Percentiles rank a stretch among this genome's conserved stretches.
Evolutionary conservation across 164 flowering plant species (phyloP).

Genomic region (Hamamelis virginiana): DNA sequence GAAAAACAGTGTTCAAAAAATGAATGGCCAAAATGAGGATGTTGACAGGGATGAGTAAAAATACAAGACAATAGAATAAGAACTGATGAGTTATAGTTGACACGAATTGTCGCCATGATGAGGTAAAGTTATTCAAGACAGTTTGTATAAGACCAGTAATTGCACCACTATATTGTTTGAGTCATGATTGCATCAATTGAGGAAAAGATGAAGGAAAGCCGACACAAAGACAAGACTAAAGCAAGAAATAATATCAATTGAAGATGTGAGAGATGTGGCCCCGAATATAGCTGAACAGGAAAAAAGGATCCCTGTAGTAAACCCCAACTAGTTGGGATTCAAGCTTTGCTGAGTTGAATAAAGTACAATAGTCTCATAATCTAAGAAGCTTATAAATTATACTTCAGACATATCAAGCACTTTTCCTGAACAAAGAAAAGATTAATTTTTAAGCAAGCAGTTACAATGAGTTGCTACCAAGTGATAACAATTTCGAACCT

Average conservation of each 20-base stretch:
- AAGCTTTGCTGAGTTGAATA: neutral
- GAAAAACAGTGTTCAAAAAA: no score
- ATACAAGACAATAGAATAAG: no score
- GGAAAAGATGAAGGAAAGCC: neutral
- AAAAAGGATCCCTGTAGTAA: neutral
- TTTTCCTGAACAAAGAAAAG: neutral
- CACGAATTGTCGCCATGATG: no score
- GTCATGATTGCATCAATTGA: neutral
- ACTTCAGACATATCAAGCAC: no score
- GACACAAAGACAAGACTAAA: neutral
- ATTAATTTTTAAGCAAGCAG: neutral
- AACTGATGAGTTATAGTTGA: no score
- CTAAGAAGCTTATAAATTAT: no score
- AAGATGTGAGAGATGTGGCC: neutral
- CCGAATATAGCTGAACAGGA: neutral
- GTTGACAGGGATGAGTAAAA: no score
- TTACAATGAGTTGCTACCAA: neutral
- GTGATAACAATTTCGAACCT: conserved; percentile 49
- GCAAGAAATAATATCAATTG: neutral
- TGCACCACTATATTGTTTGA: no score
- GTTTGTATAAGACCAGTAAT: no score
- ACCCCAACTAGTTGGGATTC: neutral
- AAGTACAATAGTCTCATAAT: neutral
- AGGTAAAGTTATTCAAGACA: no score
- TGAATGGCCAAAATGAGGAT: no score